Percentiles rank a stretch among this genome's conserved stretches.
Evolutionary conservation across 75 land plant genomes (phyloP).

Genomic region (Pseudotsuga menziesii): DNA sequence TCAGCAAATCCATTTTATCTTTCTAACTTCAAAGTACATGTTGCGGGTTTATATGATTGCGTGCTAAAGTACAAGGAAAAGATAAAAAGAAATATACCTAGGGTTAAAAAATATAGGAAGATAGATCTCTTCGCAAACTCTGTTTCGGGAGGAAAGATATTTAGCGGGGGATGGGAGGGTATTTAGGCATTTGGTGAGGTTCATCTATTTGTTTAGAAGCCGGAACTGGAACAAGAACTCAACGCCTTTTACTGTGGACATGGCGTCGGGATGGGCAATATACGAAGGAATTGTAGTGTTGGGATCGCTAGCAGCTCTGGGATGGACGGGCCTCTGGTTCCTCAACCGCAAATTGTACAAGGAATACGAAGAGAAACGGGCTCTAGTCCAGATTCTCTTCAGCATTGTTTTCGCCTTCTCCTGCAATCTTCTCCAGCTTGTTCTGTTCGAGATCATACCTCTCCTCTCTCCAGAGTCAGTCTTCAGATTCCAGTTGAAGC

Average conservation of each 20-base stretch:
- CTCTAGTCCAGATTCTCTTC: slow-evolving; percentile 84
- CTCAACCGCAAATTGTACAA: slow-evolving; percentile 79
- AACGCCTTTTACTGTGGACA: not conserved
- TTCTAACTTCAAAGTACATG: too few relatives aligned
- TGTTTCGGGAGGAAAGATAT: not conserved
- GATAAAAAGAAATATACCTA: not conserved
- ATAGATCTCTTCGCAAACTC: too few relatives aligned
- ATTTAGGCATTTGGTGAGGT: too few relatives aligned
- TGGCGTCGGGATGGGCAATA: slow-evolving; percentile 50
- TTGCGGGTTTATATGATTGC: not conserved
- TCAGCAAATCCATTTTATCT: too few relatives aligned
- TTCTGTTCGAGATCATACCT: slow-evolving; percentile 90
- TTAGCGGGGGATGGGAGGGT: not conserved
- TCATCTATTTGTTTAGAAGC: too few relatives aligned
- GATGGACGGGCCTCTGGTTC: slow-evolving; percentile 92
- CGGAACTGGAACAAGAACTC: not conserved
- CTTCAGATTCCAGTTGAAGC: too few relatives aligned
- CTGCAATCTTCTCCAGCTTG: slow-evolving; percentile 89
- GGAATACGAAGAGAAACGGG: slow-evolving; percentile 89
- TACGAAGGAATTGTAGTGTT: slow-evolving; percentile 54
- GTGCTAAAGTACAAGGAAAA: not conserved
- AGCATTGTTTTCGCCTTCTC: slow-evolving; percentile 91
- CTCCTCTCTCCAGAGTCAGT: slow-evolving; percentile 71
- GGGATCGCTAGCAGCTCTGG: slow-evolving; percentile 53
- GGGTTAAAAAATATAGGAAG: too few relatives aligned